These are phyloP conservation scores for Hanseniaspora jakobsenii DNA, from an alignment of 805 yeast species.

Conservation along the genomic window DNA sequence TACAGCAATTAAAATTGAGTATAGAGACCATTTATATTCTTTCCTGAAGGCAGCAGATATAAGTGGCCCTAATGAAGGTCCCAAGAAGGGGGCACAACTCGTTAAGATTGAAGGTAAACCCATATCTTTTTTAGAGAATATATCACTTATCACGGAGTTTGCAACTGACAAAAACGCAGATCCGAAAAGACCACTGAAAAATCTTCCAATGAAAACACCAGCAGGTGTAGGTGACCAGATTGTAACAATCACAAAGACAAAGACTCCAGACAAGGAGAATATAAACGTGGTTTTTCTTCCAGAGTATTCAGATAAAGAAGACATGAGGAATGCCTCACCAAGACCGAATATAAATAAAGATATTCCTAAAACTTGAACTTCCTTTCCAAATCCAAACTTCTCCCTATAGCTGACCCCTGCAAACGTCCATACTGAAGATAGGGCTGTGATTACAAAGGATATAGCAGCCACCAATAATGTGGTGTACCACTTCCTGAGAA, in stretches of 20 bases:
- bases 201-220: slow-evolving; percentile 52
- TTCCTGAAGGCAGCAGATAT: slow-evolving; percentile 42
- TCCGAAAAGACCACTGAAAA: slow-evolving; percentile 60
- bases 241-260: slow-evolving; percentile 41
- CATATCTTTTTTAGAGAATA: slow-evolving; percentile 48
- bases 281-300: slow-evolving; percentile 52
- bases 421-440: slow-evolving; percentile 58
- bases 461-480: slow-evolving; percentile 42
- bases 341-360: slow-evolving; percentile 59
- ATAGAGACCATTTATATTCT: slow-evolving; percentile 63
- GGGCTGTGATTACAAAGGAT: slow-evolving; percentile 52
- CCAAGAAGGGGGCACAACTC: slow-evolving; percentile 52
- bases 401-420: slow-evolving; percentile 41
- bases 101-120: slow-evolving; percentile 60
- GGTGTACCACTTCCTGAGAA: slow-evolving; percentile 43
- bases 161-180: slow-evolving; percentile 66
- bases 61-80: slow-evolving; percentile 61
- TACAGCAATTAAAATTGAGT: slow-evolving; percentile 49
- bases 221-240: slow-evolving; percentile 51
- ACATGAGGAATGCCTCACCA: slow-evolving; percentile 55
- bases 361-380: slow-evolving; percentile 44
- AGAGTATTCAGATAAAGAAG: slow-evolving; percentile 56
- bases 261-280: slow-evolving; percentile 48
- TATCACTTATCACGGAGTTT: slow-evolving; percentile 66
- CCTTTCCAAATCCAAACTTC: slow-evolving; percentile 42